These are phyloP conservation scores for Lachancea waltii DNA, from an alignment of 805 yeast genomes.

Conservation along the genomic window DNA sequence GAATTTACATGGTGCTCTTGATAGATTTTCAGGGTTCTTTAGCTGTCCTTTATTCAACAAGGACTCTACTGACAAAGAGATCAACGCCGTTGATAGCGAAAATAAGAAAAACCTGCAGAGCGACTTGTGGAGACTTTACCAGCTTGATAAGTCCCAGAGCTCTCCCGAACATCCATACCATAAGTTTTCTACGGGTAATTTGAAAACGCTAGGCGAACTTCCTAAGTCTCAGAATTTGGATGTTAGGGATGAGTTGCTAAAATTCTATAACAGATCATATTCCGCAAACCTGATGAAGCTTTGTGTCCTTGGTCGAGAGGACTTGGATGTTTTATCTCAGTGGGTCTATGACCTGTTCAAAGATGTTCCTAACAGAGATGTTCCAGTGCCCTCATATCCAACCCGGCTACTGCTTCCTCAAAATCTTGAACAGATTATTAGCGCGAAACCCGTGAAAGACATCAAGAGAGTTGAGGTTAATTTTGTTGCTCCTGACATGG, in stretches of 20 bases:
- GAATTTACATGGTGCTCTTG: constrained; percentile 79
- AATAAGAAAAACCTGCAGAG: constrained; percentile 89
- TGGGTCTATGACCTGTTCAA: constrained; percentile 69
- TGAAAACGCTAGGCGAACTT: constrained; percentile 58
- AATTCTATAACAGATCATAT: constrained; percentile 65
- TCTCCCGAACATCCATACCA: constrained; percentile 76
- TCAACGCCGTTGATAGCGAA: constrained; percentile 92
- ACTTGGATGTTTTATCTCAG: constrained; percentile 58
- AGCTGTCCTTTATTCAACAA: constrained; percentile 70
- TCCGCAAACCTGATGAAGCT: constrained; percentile 87
- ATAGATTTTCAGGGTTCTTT: constrained; percentile 89
- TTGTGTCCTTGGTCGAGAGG: constrained; percentile 77
- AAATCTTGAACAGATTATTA: constrained; percentile 48
- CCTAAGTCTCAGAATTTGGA: constrained; percentile 60
- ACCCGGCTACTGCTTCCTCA: constrained; percentile 43
- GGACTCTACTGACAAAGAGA: constrained; percentile 82
- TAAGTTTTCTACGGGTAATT: constrained; percentile 88
- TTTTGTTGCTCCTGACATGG: constrained; percentile 76
- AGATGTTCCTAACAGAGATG: constrained; percentile 45
- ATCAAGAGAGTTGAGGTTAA: constrained; percentile 56
- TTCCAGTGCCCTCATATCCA: constrained; percentile 36
- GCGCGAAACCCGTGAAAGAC: constrained; percentile 80
- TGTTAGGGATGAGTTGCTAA: constrained; percentile 73
- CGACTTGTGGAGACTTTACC: constrained; percentile 84
- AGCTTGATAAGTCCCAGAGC: constrained; percentile 68